Base-by-base conservation (phyloP, 495 filamentous ascomycete species). In the Collariella sp. region DNA sequence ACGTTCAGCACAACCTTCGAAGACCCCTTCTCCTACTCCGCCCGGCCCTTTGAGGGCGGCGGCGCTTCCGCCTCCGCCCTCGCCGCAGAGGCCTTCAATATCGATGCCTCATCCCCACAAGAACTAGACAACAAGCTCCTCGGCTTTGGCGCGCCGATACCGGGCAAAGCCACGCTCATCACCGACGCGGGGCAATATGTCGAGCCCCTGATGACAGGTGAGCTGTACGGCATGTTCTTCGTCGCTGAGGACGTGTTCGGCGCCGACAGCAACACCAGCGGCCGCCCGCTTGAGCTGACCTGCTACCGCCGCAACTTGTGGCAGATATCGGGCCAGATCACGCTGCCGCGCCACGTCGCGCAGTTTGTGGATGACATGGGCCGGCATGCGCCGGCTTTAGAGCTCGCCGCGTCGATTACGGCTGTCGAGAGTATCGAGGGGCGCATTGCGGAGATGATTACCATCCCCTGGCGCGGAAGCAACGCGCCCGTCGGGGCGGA, bases 161-260 rank as follows among this genome's bases (percentile, higher is more conserved):
- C 84, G 56, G 62, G 58, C 24, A 81, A 83, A 58, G 88, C 84
- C 41, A 80, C 80, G 2, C 81, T 72, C 76, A 80, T 56, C 13
- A 61, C 62, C 47, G 62, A 62, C 18, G 34, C 53, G 0, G 64
- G 54, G 18, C 58, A 64, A 38, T 54, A 64, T 20, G 59, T 75
- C 68, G 80, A 62, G 72, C 76, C 89, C 20, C 77, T 79, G 31
- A 82, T 95, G 65, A 80, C 84, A 9, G 89, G 88, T 40, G 90
- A 94, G 68, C 71, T 96, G 29, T 88, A 93, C 64, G 90, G 90
- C 72, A 95, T 94, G 88, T 96, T 96, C 72, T 95, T 93, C 62
- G 79, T 96, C 6, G 89, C 90, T 46, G 90, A 96, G 61, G 76
- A 79, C 50, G 78, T 81, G 7, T 81, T 78, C 61, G 72, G 71